Base-by-base conservation (phyloP, 1,284 basidiomycete species). In the Austroboletus rostrupii region DNA sequence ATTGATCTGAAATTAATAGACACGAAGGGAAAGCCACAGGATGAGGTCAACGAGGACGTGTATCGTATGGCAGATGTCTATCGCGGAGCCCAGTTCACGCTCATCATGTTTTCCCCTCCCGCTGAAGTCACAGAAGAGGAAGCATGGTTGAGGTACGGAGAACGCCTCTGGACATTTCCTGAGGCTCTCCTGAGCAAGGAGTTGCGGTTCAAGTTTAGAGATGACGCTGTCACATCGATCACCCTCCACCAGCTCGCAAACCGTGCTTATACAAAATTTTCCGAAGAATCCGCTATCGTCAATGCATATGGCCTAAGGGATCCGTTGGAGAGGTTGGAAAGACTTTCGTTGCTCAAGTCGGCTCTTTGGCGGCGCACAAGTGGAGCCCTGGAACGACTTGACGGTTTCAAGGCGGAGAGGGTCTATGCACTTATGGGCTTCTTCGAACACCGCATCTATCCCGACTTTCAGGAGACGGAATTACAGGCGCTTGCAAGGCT, bases 51-150 rank as follows among this genome's bases (percentile, higher is more conserved):
- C 47, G 26, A 52, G 17, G 63, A 66, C 39, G 12, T 67, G 5
- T 63, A 62, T 53, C 57, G 60, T 26, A 66, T 66, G 61, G 57
- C 61, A 1, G 61, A 62, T 16, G 52, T 67, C n/a, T 63, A 64
- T n/a, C 55, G 53, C 19, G 31, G 52, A 0, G 61, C 61, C 10
- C 42, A 60, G 23, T 64, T 66, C 47, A 67, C 60, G 1, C 57
- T 67, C 7, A 62, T 66, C 40, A 44, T 66, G 41, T 47, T 64
- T 29, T 32, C 0, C 20, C 50, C 58, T 4, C 17, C 40, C 12
- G 11, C 13, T 3, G 28, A 1, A 1, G 41, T 45, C 20, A 45
- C 42, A 7, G 32, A 57, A 8, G 37, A 53, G n/a, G 19, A 31
- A 1, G 46, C 49, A 37, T 62, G 61, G 63, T 14, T 39, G 14